Base-by-base conservation (phyloP, 306 rosid genomes). In the Medicago lupulina region DNA sequence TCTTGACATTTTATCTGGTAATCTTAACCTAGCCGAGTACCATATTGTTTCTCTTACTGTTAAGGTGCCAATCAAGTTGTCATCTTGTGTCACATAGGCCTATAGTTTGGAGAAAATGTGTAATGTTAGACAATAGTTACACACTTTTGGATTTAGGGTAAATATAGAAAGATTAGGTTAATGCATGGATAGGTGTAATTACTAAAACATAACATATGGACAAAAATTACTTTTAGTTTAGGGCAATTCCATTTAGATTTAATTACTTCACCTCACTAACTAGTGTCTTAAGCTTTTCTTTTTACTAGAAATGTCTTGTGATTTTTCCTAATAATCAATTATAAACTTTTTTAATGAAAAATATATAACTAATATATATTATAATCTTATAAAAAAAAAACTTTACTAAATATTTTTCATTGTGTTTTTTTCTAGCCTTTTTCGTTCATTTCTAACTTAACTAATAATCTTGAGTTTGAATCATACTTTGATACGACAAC, bases 71-170 rank as follows among this genome's bases (percentile, higher is more conserved):
- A 96, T 96, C 51, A 96, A 78, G 86, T 89, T 96, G 83, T 96
- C 99, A 78, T 96, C 99, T 90, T 96, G 99, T 17, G 97, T 96
- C 83, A 96, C 98, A 82, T 96, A 96, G 0, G 99, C 99, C 99
- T 96, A 58, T 5, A 34, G 38, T 4, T 34, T 34, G 6, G 38
- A 23, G 4, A 18, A 57, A 57, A 62, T 14, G 4, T 0, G 1
- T 4, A n/a, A 34, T n/a, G 68, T 62, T 63, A 28, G 7, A 28
- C 8, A 62, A 3, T 36, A 5, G 1, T 63, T 4, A 8, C 0
- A 8, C 8, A 13, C 15, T 38, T 39, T 38, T 40, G 13, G 7
- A 54, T 18, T 8, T 41, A 8, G 23, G 28, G 13, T 9, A 31
- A 31, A 62, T 15, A 62, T 62, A 31, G 44, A 62, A 34, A 62